Evolutionary conservation across 805 yeast species (phyloP).

Genomic region (Brettanomyces custersianus): DNA sequence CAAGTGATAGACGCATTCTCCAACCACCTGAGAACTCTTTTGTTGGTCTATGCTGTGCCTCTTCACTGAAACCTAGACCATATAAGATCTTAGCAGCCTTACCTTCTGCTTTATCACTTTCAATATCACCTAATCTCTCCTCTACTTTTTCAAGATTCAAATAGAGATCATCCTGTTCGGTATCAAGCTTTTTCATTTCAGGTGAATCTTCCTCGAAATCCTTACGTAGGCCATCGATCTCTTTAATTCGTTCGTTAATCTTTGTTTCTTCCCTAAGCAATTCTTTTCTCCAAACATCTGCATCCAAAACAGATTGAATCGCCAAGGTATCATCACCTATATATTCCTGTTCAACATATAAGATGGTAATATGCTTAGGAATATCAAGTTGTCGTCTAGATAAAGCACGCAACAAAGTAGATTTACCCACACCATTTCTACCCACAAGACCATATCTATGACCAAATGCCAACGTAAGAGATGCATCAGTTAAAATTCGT

Average conservation of each 20-base stretch:
- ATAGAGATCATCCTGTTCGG: conserved; percentile 83
- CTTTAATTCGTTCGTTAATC: conserved; percentile 64
- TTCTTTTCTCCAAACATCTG: conserved; percentile 98
- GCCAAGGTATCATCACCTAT: conserved; percentile 90
- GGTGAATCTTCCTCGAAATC: conserved; percentile 71
- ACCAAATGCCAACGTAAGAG: conserved; percentile 81
- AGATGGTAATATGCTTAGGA: conserved; percentile 90
- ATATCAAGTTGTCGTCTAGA: conserved; percentile 89
- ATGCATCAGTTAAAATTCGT: conserved; percentile 82
- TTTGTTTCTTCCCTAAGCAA: conserved; percentile 67
- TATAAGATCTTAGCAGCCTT: conserved; percentile 88
- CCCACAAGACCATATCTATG: conserved; percentile 97
- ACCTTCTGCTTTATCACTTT: conserved; percentile 94
- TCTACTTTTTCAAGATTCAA: conserved; percentile 68
- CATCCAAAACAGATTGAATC: conserved; percentile 92
- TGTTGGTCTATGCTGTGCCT: conserved; percentile 75
- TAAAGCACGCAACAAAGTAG: conserved; percentile 83
- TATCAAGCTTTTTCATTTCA: conserved; percentile 72
- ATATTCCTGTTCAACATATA: conserved; percentile 97
- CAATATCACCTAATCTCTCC: conserved; percentile 85
- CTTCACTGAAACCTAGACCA: conserved; percentile 90
- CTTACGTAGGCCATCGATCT: conserved; percentile 57
- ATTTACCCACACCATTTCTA: conserved; percentile 99
- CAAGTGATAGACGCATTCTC: conserved; percentile 99
- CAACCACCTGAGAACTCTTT: conserved; percentile 98